A percentile compares a stretch with the other conserved stretches of the same genome.
Evolutionary conservation across 495 filamentous ascomycete genomes (phyloP).

Genomic region (Talaromyces wortmannii): DNA sequence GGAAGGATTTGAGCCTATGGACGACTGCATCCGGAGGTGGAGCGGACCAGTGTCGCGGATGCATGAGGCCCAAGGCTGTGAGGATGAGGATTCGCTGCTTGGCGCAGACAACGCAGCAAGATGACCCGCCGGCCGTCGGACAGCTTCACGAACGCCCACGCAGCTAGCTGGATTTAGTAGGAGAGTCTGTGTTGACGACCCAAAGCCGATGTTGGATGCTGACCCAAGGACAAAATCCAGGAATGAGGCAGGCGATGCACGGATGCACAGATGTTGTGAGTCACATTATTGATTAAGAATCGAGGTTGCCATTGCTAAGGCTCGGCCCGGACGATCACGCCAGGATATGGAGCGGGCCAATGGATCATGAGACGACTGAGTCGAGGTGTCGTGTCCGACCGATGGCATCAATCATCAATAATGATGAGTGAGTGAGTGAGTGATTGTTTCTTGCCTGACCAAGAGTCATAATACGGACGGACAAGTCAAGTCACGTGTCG

Average conservation of each 20-base stretch:
- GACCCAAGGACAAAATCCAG: not conserved
- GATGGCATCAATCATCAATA: not conserved
- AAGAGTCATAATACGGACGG: not conserved
- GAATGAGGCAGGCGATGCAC: not conserved
- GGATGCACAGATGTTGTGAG: too few relatives aligned
- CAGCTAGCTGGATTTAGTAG: not conserved
- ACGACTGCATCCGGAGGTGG: too few relatives aligned
- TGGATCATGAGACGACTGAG: too few relatives aligned
- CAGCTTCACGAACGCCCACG: not conserved
- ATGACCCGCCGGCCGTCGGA: conserved; percentile 8
- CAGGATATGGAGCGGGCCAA: too few relatives aligned
- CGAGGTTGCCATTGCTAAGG: too few relatives aligned
- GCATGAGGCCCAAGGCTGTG: conserved; percentile 4
- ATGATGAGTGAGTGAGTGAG: not conserved
- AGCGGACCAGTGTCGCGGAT: too few relatives aligned
- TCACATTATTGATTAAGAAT: too few relatives aligned
- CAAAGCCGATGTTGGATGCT: conserved; percentile 10
- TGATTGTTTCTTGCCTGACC: too few relatives aligned
- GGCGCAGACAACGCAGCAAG: not conserved
- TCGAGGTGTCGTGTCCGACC: too few relatives aligned
- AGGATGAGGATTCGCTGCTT: conserved; percentile 6
- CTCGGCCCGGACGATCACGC: too few relatives aligned
- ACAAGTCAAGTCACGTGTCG: not conserved
- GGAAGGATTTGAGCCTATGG: too few relatives aligned
- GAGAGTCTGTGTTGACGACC: conserved; percentile 9